Evolutionary conservation across 2,329 filamentous ascomycete genomes (phyloP), one percentile per base, ranked within the genome.

Genomic region (Aspergillus oerlinghausenensis): DNA sequence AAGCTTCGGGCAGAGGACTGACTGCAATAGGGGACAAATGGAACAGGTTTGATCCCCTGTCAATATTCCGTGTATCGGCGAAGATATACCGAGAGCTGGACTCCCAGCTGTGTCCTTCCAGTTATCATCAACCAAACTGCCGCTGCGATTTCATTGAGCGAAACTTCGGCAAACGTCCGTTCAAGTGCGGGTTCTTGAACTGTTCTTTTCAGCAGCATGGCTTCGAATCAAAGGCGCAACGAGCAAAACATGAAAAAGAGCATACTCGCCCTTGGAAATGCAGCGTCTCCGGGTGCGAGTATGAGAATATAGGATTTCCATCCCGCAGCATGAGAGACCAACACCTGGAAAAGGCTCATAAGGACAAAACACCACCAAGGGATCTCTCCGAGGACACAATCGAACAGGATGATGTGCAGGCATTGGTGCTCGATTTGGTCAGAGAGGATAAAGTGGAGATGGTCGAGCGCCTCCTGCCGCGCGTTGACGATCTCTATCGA

Each of bases 231-330:
- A 35, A 9, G 4, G 23, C 14, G 5, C 21, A 32, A 32, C 48
- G 23, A 10, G n/a, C 2, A 2, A 4, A 14, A 28, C 53, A 55
- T 35, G 53, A 51, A 19, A 11, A 50, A 21, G 17, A 45, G 17
- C 53, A 55, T 50, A 45, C 26, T 6, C 48, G 32, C 11, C 1
- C 48, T 11, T 55, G 53, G 53, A 55, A 45, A 51, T 55, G 53
- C 17, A 29, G 17, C 32, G 17, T 49, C 10, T 40, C 53, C 2
- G 53, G 53, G 19, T 55, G 53, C 6, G 53, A 55, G 11, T 55
- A 55, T 47, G 53, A 55, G 35, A 43, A 51, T 0, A 32, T 49
- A 4, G 53, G 53, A 14, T 55, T 55, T 35, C 35, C 51, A 8
- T 55, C 53, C 5, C 6, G 29, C 14, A 23, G 9, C 19, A 55